Evolutionary conservation across 352 stramenopile genomes (phyloP).

Genomic region (Globisporangium iwayamae): DNA sequence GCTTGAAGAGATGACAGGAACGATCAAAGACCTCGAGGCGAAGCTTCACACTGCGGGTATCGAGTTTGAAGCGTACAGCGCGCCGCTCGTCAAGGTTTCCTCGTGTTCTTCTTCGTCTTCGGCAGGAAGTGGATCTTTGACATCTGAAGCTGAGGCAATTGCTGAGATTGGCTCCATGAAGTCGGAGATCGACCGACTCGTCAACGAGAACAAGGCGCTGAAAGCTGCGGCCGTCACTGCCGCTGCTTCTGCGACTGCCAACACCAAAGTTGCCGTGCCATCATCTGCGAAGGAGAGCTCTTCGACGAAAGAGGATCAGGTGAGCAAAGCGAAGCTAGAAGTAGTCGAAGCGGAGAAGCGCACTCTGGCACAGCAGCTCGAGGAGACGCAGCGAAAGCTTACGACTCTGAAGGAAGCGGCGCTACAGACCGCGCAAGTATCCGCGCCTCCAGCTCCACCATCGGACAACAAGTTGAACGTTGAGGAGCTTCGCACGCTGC

Average conservation of each 20-base stretch:
- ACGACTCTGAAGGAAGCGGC: slow-evolving; percentile 24
- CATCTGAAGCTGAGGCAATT: slow-evolving; percentile 39
- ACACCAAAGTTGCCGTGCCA: background rate
- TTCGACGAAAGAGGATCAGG: slow-evolving; percentile 18
- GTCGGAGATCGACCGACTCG: slow-evolving; percentile 63
- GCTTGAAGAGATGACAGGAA: slow-evolving; percentile 55
- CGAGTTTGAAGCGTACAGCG: slow-evolving; percentile 28
- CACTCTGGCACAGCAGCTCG: slow-evolving; percentile 52
- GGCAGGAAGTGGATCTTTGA: background rate
- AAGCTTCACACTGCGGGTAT: slow-evolving; percentile 57
- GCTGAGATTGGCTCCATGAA: slow-evolving; percentile 71
- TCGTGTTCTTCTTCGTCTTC: slow-evolving; percentile 11
- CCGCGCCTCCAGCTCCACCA: background rate
- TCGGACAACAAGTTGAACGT: slow-evolving; percentile 11
- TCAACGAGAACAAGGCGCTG: slow-evolving; percentile 64
- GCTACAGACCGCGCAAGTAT: slow-evolving; percentile 6
- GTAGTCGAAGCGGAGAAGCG: slow-evolving; percentile 54
- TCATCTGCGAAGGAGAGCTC: background rate
- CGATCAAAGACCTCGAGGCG: slow-evolving; percentile 61
- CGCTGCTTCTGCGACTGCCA: background rate
- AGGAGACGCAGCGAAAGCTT: slow-evolving; percentile 59
- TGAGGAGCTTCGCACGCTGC: slow-evolving; percentile 41
- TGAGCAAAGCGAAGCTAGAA: slow-evolving; percentile 39
- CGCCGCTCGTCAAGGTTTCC: slow-evolving; percentile 12
- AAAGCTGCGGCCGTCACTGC: slow-evolving; percentile 22